These are phyloP conservation scores for Alliaria petiolata DNA, from an alignment of 345 rosid genomes.

Conservation along the genomic window DNA sequence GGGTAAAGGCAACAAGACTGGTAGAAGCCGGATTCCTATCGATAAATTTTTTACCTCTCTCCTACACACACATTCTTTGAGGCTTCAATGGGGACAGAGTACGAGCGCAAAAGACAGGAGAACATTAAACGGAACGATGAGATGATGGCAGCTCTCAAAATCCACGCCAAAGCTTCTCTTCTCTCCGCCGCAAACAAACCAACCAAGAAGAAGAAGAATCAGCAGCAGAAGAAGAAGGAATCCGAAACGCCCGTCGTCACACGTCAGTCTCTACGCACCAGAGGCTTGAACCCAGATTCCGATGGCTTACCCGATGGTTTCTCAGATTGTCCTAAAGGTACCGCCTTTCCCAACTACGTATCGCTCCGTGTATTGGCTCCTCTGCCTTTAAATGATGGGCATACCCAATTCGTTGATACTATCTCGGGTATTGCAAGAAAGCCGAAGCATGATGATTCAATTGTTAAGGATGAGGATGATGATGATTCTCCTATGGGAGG, in stretches of 20 bases:
- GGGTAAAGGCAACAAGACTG: no score
- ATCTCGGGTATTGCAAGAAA: constrained; percentile 30
- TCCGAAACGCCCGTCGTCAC: neutral
- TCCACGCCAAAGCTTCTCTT: constrained; percentile 50
- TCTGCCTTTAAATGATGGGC: constrained; percentile 41
- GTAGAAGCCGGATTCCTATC: no score
- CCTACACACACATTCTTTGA: neutral
- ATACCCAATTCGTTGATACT: constrained; percentile 31
- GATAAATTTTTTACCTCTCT: neutral
- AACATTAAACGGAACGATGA: constrained; percentile 73
- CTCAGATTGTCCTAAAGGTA: neutral
- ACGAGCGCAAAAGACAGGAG: constrained; percentile 71
- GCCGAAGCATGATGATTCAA: no score
- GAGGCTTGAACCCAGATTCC: neutral
- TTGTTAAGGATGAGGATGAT: neutral
- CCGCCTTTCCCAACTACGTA: neutral
- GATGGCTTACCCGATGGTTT: neutral
- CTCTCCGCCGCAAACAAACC: constrained; percentile 35
- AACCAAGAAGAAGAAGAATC: neutral
- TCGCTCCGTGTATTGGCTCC: constrained; percentile 35
- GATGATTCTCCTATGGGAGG: neutral
- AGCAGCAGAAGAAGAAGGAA: neutral
- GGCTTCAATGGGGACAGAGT: constrained; percentile 67
- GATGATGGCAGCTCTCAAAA: constrained; percentile 70
- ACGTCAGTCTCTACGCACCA: neutral